phyloP scores from a whole-genome alignment of 2,329 filamentous ascomycete genomes.

The Alternaria arbusti region DNA sequence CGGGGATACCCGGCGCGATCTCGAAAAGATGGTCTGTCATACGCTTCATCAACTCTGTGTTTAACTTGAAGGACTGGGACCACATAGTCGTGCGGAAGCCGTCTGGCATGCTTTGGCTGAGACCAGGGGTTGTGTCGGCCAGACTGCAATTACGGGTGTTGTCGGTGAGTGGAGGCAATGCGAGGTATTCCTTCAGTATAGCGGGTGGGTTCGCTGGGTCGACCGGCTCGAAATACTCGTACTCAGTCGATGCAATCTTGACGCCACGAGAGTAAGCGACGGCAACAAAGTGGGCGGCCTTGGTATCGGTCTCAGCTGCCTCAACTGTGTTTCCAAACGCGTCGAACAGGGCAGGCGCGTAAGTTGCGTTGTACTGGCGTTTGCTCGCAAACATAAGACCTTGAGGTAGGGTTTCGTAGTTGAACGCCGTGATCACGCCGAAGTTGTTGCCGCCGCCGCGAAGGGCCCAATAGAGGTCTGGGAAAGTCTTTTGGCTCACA shows the following conservation, averaged over 20 bases:
- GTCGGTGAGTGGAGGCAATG: constrained; percentile 23
- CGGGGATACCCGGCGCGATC: constrained; percentile 2
- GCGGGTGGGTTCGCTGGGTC: constrained; percentile 13
- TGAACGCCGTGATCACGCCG: constrained; percentile 43
- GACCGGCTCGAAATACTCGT: constrained; percentile 27
- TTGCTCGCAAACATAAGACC: constrained; percentile 7
- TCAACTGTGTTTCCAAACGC: constrained; percentile 26
- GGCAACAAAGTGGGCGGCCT: constrained; percentile 29
- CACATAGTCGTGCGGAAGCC: constrained; percentile 34
- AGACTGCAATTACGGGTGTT: constrained; percentile 24
- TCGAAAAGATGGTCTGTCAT: constrained; percentile 23
- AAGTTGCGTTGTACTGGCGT: constrained; percentile 9
- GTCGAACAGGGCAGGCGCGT: constrained; percentile 19
- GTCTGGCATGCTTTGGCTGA: constrained; percentile 16
- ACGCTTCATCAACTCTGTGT: constrained; percentile 23
- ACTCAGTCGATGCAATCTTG: constrained; percentile 21
- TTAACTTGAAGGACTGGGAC: constrained; percentile 33
- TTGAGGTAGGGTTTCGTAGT: constrained; percentile 21
- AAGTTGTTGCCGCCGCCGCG: constrained; percentile 46
- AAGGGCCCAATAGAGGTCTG: constrained; percentile 50
- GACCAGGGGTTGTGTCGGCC: constrained; percentile 14
- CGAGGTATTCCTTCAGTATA: constrained; percentile 29
- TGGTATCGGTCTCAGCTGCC: constrained; percentile 21
- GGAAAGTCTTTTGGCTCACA: constrained; percentile 30
- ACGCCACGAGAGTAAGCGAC: constrained; percentile 15